These are phyloP conservation scores for Colletotrichum shisoi DNA, from an alignment of 2,329 filamentous ascomycete genomes.

Conservation along the genomic window DNA sequence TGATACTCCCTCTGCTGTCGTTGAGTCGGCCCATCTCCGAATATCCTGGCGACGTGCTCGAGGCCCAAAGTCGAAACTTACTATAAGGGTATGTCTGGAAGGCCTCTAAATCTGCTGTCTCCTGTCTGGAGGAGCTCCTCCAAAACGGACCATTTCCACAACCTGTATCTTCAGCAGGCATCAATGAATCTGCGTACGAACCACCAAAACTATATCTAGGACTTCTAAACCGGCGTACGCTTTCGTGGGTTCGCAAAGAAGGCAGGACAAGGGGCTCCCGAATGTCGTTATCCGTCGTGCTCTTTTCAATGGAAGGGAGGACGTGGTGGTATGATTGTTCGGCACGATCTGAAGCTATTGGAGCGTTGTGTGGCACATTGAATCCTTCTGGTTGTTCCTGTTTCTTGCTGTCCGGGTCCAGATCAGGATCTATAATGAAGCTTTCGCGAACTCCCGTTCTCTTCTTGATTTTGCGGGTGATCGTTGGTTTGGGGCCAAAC, in stretches of 20 bases:
- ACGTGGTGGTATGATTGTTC: neutral
- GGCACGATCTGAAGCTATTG: neutral
- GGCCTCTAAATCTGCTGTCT: neutral
- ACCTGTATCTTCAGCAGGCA: neutral
- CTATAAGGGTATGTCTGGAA: neutral
- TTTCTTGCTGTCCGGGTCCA: neutral
- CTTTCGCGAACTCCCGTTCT: neutral
- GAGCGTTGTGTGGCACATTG: neutral
- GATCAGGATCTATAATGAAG: conserved; percentile 8
- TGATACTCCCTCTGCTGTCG: neutral
- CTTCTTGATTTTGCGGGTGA: neutral
- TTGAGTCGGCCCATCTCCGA: neutral
- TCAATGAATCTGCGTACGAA: neutral
- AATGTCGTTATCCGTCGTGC: too few species aligned
- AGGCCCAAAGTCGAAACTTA: neutral
- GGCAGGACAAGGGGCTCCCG: neutral
- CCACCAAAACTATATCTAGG: neutral
- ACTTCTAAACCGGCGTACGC: neutral
- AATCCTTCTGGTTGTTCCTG: neutral
- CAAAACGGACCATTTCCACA: neutral
- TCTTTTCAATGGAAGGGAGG: neutral
- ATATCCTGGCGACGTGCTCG: neutral
- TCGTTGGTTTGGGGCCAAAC: neutral
- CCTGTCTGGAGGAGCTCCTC: neutral
- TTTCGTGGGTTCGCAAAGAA: neutral